Percentiles rank a stretch among this genome's conserved stretches.
phyloP scores from a whole-genome alignment of 768 basidiomycete species.

The Russula virescens region DNA sequence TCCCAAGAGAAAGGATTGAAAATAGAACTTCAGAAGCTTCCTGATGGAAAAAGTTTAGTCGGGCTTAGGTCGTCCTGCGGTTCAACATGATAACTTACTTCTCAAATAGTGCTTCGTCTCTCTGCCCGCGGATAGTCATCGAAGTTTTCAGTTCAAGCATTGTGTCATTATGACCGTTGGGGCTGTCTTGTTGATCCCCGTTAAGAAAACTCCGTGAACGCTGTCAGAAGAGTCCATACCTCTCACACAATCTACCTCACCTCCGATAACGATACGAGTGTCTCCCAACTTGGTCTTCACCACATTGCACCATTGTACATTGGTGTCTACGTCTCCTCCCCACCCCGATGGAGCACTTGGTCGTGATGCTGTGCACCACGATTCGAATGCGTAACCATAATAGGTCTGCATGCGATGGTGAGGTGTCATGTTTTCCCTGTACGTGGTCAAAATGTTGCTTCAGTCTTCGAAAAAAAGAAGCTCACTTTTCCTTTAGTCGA shows the following conservation, averaged over 20 bases:
- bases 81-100: conserved; percentile 41
- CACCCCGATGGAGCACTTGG: conserved; percentile 42
- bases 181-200: conserved; percentile 40
- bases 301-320: conserved; percentile 86
- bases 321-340: conserved; percentile 81
- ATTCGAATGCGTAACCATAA: conserved; percentile 87
- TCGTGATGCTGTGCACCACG: conserved; percentile 61
- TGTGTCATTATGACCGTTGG: conserved; percentile 54
- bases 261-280: conserved; percentile 70
- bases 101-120: conserved; percentile 73
- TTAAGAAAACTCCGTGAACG: neutral
- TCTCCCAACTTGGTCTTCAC: conserved; percentile 80
- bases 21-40: conserved; percentile 89
- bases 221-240: conserved; percentile 38
- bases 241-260: conserved; percentile 87
- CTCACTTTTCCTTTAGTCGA: conserved; percentile 60
- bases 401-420: conserved; percentile 63
- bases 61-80: neutral
- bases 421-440: conserved; percentile 60
- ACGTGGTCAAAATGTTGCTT: neutral
- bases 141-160: conserved; percentile 90
- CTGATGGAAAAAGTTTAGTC: conserved; percentile 34
- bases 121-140: conserved; percentile 52
- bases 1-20: conserved; percentile 86
- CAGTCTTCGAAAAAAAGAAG: neutral